Evolutionary conservation across 202 grass and related monocot species (phyloP).

Genomic region (Panicum hallii): DNA sequence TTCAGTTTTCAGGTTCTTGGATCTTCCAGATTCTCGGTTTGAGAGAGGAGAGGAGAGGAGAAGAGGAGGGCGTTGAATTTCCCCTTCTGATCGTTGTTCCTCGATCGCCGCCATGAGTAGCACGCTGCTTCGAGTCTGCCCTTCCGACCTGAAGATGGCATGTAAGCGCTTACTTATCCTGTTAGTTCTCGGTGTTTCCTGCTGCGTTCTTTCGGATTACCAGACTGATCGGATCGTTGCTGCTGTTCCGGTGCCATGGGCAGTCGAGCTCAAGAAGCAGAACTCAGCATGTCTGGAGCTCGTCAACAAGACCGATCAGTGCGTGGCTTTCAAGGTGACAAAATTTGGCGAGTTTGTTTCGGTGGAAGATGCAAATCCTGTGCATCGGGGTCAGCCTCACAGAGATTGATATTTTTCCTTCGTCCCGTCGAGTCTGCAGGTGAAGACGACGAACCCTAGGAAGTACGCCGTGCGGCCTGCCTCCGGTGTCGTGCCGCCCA

Average conservation of each 20-base stretch:
- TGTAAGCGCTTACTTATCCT: slow-evolving; percentile 55
- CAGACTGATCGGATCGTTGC: slow-evolving; percentile 42
- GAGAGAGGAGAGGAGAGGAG: not conserved
- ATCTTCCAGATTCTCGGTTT: slow-evolving; percentile 18
- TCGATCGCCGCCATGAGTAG: slow-evolving; percentile 72
- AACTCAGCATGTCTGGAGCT: slow-evolving; percentile 78
- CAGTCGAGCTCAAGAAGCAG: slow-evolving; percentile 80
- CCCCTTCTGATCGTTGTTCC: not conserved
- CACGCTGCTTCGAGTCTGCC: slow-evolving; percentile 82
- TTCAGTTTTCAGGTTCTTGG: slow-evolving; percentile 31
- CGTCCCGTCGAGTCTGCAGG: slow-evolving; percentile 49
- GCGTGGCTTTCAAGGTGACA: slow-evolving; percentile 84
- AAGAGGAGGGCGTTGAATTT: not conserved
- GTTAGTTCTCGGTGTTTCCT: slow-evolving; percentile 36
- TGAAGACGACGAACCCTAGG: slow-evolving; percentile 89
- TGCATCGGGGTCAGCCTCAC: not conserved
- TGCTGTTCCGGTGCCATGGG: slow-evolving; percentile 23
- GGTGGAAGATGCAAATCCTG: slow-evolving; percentile 12
- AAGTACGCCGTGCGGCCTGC: slow-evolving; percentile 90
- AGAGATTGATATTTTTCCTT: not conserved
- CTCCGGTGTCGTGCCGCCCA: slow-evolving; percentile 64
- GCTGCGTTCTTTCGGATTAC: not conserved
- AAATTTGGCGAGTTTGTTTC: not conserved
- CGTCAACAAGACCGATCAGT: slow-evolving; percentile 76
- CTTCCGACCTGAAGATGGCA: slow-evolving; percentile 92